Conservation (phyloP, 2,329 filamentous ascomycete genomes). For the Beauveria australis region DNA sequence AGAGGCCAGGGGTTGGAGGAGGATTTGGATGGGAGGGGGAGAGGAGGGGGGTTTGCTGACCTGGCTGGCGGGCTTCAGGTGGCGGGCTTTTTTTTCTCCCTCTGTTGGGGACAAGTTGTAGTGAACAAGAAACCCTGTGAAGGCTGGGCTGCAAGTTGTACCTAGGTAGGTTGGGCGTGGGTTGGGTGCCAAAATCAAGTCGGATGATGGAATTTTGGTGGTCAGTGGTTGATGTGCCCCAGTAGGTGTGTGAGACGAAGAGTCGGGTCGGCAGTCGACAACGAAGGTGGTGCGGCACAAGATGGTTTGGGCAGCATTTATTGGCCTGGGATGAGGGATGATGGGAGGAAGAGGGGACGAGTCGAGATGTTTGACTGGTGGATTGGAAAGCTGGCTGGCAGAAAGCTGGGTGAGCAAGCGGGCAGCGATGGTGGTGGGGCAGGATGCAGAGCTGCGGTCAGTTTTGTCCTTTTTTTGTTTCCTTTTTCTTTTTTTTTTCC, state of each 20-base stretch:
- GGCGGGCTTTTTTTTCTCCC: not conserved
- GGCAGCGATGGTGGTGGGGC: not conserved
- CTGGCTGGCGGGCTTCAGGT: not conserved
- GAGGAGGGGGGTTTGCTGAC: not conserved
- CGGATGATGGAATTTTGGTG: not conserved
- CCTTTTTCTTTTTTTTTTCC: too few relatives aligned
- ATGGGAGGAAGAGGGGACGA: not conserved
- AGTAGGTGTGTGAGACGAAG: not conserved
- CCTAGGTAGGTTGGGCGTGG: not conserved
- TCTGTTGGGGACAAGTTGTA: not conserved
- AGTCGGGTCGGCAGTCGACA: not conserved
- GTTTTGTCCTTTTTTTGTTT: too few relatives aligned
- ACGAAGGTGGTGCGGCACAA: not conserved
- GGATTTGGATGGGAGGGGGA: not conserved
- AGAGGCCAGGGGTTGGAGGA: not conserved
- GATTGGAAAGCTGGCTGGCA: not conserved
- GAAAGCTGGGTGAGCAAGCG: not conserved
- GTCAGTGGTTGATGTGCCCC: not conserved
- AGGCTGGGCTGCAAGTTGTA: not conserved
- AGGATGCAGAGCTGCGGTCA: too few relatives aligned
- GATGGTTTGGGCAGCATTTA: not conserved
- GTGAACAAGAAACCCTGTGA: not conserved
- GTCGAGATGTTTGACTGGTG: constrained; percentile 2
- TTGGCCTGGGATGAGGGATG: not conserved
- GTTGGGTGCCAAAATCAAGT: constrained; percentile 8